Evolutionary conservation across 2,329 filamentous ascomycete genomes (phyloP), one percentile per base, ranked within the genome.

Genomic region (Alternaria sp.): DNA sequence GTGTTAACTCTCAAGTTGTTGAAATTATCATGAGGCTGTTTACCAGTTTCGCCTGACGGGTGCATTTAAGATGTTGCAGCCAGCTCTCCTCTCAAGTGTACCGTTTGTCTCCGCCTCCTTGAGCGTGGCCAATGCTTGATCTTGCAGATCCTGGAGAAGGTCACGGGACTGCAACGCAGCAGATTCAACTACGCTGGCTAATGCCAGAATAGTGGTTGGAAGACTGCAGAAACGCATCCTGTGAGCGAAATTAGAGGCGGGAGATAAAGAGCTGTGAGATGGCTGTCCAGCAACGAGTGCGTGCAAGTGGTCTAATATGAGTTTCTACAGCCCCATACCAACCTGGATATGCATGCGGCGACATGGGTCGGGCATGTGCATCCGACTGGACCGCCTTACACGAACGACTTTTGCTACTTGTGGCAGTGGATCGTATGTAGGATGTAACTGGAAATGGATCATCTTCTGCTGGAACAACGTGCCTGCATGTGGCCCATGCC

Each of bases 31-130:
- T 18, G 18, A 18, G 18, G 18, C 18, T 4, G 16, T 5, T 50
- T 51, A 67, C 68, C 68, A 70, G 27, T 70, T 63, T 27, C 52
- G 51, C 16, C 66, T 50, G 28, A 62, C 18, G 18, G 18, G 18
- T 18, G 18, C 18, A 18, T 18, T 18, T 18, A 18, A 18, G 18
- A 18, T 18, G 18, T 18, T 18, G 18, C 18, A 18, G 18, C 22
- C 41, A n/a, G 10, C 11, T 11, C 44, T 59, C 44, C 36, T 64
- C n/a, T 30, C 36, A 22, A 60, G 30, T 8, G 53, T 58, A 10
- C 58, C 40, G 32, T 60, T 59, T 4, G 34, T 16, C 9, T 65
- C 51, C 18, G 58, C 30, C 8, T 54, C 59, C 20, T 60, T 57
- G 25, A 68, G 30, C 3, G 40, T 36, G 25, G 53, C 46, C 18